Evolutionary conservation across 1,284 basidiomycete species (phyloP).

Genomic region (Microbotryomycetes sp.): DNA sequence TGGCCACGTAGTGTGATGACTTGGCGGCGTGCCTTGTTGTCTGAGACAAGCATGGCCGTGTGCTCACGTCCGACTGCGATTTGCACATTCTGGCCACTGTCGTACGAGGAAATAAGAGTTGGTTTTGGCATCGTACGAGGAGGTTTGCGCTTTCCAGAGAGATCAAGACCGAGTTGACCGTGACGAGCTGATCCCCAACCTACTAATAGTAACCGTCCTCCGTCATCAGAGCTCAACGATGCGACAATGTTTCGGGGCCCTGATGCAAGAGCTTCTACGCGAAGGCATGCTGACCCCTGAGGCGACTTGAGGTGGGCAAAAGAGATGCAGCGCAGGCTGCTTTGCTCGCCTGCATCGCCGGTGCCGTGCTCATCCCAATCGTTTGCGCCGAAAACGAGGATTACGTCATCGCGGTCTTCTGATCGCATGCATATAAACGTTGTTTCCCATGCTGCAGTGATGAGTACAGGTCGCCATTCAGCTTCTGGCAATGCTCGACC

Average conservation of each 20-base stretch:
- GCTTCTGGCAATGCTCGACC: not conserved
- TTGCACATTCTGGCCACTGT: not conserved
- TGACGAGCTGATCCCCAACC: conserved; percentile 80
- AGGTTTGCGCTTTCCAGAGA: not conserved
- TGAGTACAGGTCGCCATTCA: not conserved
- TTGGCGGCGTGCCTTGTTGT: not conserved
- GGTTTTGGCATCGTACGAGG: not conserved
- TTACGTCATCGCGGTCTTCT: conserved; percentile 45
- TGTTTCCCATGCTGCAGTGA: conserved; percentile 14
- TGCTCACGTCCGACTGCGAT: conserved; percentile 28
- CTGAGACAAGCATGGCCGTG: conserved; percentile 11
- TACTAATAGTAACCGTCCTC: conserved; percentile 43
- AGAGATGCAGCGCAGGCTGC: conserved; percentile 10
- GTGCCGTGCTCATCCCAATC: conserved; percentile 72
- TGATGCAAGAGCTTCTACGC: conserved; percentile 44
- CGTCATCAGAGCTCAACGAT: conserved; percentile 38
- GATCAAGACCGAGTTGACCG: conserved; percentile 58
- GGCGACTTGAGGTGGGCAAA: conserved; percentile 27
- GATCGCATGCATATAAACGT: conserved; percentile 4
- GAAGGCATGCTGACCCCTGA: not conserved
- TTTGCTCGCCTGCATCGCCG: conserved; percentile 37
- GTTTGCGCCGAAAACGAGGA: conserved; percentile 72
- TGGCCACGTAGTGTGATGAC: conserved; percentile 3
- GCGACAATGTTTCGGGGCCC: conserved; percentile 66
- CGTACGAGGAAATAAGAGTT: not conserved